phyloP scores from a whole-genome alignment of 2,329 filamentous ascomycete species.

The Clonostachys rosea region DNA sequence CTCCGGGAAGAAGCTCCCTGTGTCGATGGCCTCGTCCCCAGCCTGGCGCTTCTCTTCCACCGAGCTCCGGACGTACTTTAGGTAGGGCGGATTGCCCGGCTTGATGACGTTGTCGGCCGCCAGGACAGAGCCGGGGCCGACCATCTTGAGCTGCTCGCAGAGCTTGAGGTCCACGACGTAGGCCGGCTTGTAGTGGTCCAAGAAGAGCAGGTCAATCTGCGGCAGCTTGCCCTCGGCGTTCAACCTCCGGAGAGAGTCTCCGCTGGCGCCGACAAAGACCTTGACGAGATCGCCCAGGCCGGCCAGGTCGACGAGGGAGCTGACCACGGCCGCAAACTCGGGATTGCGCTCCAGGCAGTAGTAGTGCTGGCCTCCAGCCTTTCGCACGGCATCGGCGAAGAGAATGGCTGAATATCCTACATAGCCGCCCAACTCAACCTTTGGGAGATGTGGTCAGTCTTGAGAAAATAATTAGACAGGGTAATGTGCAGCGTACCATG shows the following conservation, averaged over 20 bases:
- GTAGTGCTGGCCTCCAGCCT: slow-evolving; percentile 61
- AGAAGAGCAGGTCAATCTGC: slow-evolving; percentile 67
- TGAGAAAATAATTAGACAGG: not conserved
- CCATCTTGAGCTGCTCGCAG: slow-evolving; percentile 64
- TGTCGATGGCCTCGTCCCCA: slow-evolving; percentile 11
- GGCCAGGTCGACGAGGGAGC: slow-evolving; percentile 66
- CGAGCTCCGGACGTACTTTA: slow-evolving; percentile 64
- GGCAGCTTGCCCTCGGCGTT: slow-evolving; percentile 45
- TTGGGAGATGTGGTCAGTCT: not conserved
- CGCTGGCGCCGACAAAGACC: slow-evolving; percentile 66
- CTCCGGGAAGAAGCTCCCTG: slow-evolving; percentile 25
- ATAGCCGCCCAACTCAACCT: slow-evolving; percentile 75
- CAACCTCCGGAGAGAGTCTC: slow-evolving; percentile 59
- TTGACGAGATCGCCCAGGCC: slow-evolving; percentile 67
- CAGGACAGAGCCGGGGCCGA: slow-evolving; percentile 57
- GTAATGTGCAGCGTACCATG: slow-evolving; percentile 41
- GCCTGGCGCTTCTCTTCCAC: slow-evolving; percentile 37
- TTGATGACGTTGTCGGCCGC: slow-evolving; percentile 69
- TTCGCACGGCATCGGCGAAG: slow-evolving; percentile 63
- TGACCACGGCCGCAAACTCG: slow-evolving; percentile 67
- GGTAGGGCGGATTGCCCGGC: slow-evolving; percentile 66
- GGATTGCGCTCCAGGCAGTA: slow-evolving; percentile 70
- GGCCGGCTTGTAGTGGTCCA: slow-evolving; percentile 77
- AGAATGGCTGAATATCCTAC: slow-evolving; percentile 78
- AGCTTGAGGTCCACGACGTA: slow-evolving; percentile 74